Evolutionary conservation across 106 monocot genomes (phyloP), one percentile per base, ranked within the genome.

Genomic region (Gastrodia elata): DNA sequence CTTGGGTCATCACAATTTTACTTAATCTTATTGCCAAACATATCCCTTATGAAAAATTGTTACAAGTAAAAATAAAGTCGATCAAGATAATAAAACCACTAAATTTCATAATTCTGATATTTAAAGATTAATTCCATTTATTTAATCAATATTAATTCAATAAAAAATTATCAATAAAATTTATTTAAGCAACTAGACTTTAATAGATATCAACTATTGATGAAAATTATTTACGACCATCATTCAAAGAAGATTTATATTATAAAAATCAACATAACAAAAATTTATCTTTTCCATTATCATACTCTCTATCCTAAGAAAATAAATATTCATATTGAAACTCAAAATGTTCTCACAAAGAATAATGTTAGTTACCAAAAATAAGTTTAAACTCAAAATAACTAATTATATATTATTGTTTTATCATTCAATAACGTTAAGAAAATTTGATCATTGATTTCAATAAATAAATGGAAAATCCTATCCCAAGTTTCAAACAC

Each of bases 51-150:
- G 18, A 48, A 48, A 18, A 15, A 48, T 48, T 2, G 20, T 18
- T 11, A 2, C 14, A 52, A 52, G n/a, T 20, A 52, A 52, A 52
- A n/a, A 52, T 52, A 22, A 52, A 52, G 49, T 22, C 0, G n/a
- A n/a, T n/a, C n/a, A n/a, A n/a, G n/a, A n/a, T n/a, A n/a, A n/a
- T n/a, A n/a, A n/a, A n/a, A n/a, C n/a, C n/a, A n/a, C n/a, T n/a
- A n/a, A n/a, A n/a, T n/a, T n/a, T n/a, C n/a, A n/a, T n/a, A n/a
- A n/a, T n/a, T n/a, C n/a, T n/a, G n/a, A n/a, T n/a, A 35, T 58
- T 64, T 55, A 26, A 74, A 26, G n/a, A 65, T 65, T n/a, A 26
- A 73, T 7, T 73, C 18, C 25, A 25, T 56, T 48, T 15, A 48
- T 48, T 18, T 13, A 48, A 16, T 48, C 46, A 48, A 16, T 18